Evolutionary conservation across 2,329 filamentous ascomycete genomes (phyloP).

Genomic region (Penicillium sp.): DNA sequence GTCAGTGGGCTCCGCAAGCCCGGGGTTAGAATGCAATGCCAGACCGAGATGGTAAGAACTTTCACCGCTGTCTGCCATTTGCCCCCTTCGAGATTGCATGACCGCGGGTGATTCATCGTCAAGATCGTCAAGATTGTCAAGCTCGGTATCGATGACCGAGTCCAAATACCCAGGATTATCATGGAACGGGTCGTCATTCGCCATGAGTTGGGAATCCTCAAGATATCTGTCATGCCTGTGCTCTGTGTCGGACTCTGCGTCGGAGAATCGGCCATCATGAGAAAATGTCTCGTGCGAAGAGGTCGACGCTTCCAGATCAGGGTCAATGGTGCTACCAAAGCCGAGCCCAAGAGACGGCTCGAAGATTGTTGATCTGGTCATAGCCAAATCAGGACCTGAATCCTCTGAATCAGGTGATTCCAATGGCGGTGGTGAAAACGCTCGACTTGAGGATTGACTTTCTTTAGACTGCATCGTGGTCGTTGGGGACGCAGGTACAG

Average conservation of each 20-base stretch:
- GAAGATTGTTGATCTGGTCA: conserved; percentile 45
- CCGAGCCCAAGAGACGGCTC: conserved; percentile 25
- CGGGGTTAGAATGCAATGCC: conserved; percentile 10
- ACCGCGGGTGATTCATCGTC: conserved; percentile 29
- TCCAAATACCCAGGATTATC: conserved; percentile 44
- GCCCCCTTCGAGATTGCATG: conserved; percentile 11
- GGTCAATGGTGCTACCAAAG: background rate
- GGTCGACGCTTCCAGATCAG: conserved; percentile 31
- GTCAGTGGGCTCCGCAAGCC: background rate
- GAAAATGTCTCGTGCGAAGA: conserved; percentile 24
- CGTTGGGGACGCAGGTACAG: conserved; percentile 33
- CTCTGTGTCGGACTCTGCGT: conserved; percentile 43
- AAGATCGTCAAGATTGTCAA: conserved; percentile 31
- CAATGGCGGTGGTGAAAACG: conserved; percentile 30
- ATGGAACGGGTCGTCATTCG: conserved; percentile 32
- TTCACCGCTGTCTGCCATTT: conserved; percentile 12
- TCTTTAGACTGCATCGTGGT: conserved; percentile 36
- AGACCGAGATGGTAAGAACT: conserved; percentile 22
- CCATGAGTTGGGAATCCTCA: conserved; percentile 30
- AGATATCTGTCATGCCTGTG: conserved; percentile 26
- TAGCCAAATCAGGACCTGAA: conserved; percentile 29
- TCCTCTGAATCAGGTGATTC: conserved; percentile 27
- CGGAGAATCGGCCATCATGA: conserved; percentile 44
- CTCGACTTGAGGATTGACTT: conserved; percentile 31
- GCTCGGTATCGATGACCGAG: conserved; percentile 39